Evolutionary conservation across 2,329 filamentous ascomycete species (phyloP).

Genomic region (Blumeria hordei): DNA sequence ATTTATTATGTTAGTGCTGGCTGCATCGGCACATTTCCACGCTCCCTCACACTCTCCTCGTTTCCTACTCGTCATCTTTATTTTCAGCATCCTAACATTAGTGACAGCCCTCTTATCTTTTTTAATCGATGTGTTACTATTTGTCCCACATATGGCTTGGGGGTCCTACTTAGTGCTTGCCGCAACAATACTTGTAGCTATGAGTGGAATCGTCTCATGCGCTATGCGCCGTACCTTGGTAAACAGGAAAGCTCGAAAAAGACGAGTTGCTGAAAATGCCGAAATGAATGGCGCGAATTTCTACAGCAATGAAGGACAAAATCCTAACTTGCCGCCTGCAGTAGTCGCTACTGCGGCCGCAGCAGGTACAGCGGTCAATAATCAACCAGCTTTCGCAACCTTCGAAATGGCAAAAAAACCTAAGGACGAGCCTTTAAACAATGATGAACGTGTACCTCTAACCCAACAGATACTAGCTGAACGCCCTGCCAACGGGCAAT

Average conservation of each 20-base stretch:
- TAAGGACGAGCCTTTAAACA: slow-evolving; percentile 32
- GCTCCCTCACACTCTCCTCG: slow-evolving; percentile 70
- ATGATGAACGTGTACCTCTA: slow-evolving; percentile 47
- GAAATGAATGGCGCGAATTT: slow-evolving; percentile 94
- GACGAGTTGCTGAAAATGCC: slow-evolving; percentile 74
- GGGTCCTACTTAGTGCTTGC: slow-evolving; percentile 83
- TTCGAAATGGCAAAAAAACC: slow-evolving; percentile 26
- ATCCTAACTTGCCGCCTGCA: slow-evolving; percentile 15
- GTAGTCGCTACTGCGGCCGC: slow-evolving; percentile 29
- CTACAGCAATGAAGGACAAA: slow-evolving; percentile 38
- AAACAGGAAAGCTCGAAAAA: slow-evolving; percentile 77
- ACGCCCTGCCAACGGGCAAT: slow-evolving; percentile 19
- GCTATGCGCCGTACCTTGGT: slow-evolving; percentile 86
- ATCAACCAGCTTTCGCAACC: slow-evolving; percentile 32
- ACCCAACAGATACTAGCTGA: slow-evolving; percentile 38
- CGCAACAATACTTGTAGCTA: slow-evolving; percentile 62
- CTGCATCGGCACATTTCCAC: slow-evolving; percentile 64
- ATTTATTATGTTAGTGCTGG: slow-evolving; percentile 61
- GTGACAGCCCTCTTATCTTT: slow-evolving; percentile 69
- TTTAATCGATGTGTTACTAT: slow-evolving; percentile 78
- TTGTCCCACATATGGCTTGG: slow-evolving; percentile 84
- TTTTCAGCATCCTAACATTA: slow-evolving; percentile 67
- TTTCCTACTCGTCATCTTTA: slow-evolving; percentile 65
- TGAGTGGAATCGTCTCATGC: slow-evolving; percentile 68
- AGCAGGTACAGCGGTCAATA: slow-evolving; percentile 27